Evolutionary conservation across 208 protist genomes (phyloP).

Genomic region (Trypanosoma melophagium): DNA sequence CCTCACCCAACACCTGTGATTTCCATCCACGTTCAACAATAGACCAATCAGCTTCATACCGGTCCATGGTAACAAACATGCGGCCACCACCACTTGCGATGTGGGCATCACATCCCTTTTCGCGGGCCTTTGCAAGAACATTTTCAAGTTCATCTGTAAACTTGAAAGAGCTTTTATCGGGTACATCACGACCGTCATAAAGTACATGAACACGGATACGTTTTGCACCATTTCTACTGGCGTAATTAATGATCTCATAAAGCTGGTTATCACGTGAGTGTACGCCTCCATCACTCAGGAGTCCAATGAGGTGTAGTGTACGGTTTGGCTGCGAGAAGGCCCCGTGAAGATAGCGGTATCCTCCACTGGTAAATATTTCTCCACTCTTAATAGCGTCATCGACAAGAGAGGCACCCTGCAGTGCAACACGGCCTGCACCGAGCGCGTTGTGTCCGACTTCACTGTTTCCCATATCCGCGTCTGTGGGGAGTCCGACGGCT

Average conservation of each 20-base stretch:
- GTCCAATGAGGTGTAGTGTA: slow-evolving; percentile 92
- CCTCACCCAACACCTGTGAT: slow-evolving; percentile 92
- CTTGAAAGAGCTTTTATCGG: slow-evolving; percentile 86
- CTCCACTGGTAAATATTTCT: slow-evolving; percentile 84
- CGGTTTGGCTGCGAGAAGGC: slow-evolving; percentile 67
- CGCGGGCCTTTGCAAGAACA: slow-evolving; percentile 73
- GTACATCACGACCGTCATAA: slow-evolving; percentile 95
- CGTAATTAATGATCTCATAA: slow-evolving; percentile 85
- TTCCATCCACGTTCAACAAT: slow-evolving; percentile 95
- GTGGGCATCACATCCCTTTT: slow-evolving; percentile 75
- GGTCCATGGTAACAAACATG: slow-evolving; percentile 96
- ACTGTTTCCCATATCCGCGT: slow-evolving; percentile 96
- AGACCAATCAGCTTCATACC: slow-evolving; percentile 94
- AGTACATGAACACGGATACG: slow-evolving; percentile 92
- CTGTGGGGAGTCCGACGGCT: slow-evolving; percentile 91
- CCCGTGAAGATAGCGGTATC: slow-evolving; percentile 89
- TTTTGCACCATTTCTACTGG: slow-evolving; percentile 78
- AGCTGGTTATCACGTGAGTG: slow-evolving; percentile 93
- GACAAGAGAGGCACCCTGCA: slow-evolving; percentile 95
- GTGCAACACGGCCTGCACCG: slow-evolving; percentile 88
- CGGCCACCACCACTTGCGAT: slow-evolving; percentile 93
- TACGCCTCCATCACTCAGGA: slow-evolving; percentile 94
- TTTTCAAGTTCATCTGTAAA: slow-evolving; percentile 92
- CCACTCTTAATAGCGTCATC: slow-evolving; percentile 85
- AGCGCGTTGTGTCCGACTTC: slow-evolving; percentile 96